Evolutionary conservation across 1,139 yeast species (phyloP).

Genomic region (Saccharomyces hybrid): DNA sequence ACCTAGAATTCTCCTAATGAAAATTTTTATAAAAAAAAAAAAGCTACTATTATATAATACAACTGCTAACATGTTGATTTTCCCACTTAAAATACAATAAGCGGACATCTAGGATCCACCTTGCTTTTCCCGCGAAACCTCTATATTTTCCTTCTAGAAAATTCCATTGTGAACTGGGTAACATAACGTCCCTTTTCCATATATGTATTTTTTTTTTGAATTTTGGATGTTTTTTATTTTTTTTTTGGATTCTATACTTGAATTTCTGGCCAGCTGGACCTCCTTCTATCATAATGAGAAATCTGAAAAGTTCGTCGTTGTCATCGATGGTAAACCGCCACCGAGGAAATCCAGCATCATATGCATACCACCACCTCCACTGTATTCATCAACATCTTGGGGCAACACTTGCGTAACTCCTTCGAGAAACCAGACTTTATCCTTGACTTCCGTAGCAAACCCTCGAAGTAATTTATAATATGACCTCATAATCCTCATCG

Average conservation of each 20-base stretch:
- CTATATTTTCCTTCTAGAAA: constrained; percentile 5
- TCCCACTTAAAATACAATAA: neutral
- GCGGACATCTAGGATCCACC: neutral
- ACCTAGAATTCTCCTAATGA: too few relatives aligned
- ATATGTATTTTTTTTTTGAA: neutral
- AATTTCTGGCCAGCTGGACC: neutral
- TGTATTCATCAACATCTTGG: too few relatives aligned
- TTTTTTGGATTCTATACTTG: neutral
- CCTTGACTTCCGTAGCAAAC: too few relatives aligned
- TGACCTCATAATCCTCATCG: too few relatives aligned
- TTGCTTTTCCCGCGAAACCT: neutral
- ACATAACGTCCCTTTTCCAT: neutral
- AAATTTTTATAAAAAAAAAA: neutral
- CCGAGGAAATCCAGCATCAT: too few relatives aligned
- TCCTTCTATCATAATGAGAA: neutral
- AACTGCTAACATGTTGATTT: neutral
- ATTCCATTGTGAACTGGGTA: constrained; percentile 2
- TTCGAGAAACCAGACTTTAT: too few relatives aligned
- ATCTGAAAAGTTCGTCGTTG: too few relatives aligned
- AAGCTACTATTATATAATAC: neutral
- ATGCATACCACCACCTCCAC: too few relatives aligned
- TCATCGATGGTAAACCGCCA: too few relatives aligned
- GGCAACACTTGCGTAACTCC: too few relatives aligned
- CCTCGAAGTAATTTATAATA: too few relatives aligned
- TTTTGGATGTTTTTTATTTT: neutral